Base-by-base conservation (phyloP, 2,329 filamentous ascomycete genomes). In the Ascomycota sp. region DNA sequence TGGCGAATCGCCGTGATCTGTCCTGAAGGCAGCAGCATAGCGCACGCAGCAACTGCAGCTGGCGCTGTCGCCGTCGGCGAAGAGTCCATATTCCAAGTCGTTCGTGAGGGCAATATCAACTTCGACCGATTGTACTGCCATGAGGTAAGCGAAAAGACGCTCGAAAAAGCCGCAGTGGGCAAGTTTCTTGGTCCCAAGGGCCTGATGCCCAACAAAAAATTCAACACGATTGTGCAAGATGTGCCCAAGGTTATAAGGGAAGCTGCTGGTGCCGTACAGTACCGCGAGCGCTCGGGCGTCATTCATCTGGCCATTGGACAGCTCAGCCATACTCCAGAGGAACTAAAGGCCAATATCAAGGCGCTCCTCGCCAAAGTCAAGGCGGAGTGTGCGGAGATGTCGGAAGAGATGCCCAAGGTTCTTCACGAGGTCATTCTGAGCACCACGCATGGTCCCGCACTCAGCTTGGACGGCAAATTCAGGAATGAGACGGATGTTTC, bases 121-220 rank as follows among this genome's bases (percentile, higher is more conserved):
- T 98, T 95, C 49, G 89, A 95, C 50, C 66, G 80, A 32, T 77
- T 83, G 37, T 71, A 98, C 41, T 92, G 82, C 55, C 85, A 94
- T 52, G 63, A 65, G 30, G 71, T 80, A 41, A 83, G 75, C 41
- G 61, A 89, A 40, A 64, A 67, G 30, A 82, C 78, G 33, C 59
- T 98, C 44, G 77, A 75, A 48, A 85, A 89, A 59, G 76, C 83
- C 23, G 70, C 68, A 1, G 52, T 98, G 37, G 86, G 78, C 38
- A 68, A 75, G 39, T 65, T 93, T 26, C 61, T 98, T 13, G 89
- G 89, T 44, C 89, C 91, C 27, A 75, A 70, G 52, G 85, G 85
- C 3, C 54, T 98, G 45, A 95, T 98, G 89, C 89, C 89, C 5
- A 91, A 70, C 49, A 57, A 67, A 35, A 93, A 93, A 62, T 71